A percentile compares a stretch with the other conserved stretches of the same genome.
phyloP scores from a whole-genome alignment of 352 stramenopile species.

The Globisporangium paroecandrum region DNA sequence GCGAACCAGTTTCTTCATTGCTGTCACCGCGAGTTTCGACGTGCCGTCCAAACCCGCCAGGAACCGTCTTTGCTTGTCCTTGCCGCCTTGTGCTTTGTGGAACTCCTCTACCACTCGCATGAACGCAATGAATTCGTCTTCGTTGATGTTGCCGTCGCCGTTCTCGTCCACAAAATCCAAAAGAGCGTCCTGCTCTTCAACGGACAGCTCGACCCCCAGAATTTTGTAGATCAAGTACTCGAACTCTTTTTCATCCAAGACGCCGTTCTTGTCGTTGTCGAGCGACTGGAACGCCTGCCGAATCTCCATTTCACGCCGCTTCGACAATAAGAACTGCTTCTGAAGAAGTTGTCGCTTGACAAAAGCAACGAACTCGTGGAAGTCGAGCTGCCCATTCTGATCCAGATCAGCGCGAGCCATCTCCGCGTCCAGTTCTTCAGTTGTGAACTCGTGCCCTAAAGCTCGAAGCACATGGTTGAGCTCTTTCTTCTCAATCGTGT shows the following conservation, averaged over 20 bases:
- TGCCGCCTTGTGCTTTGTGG: slow-evolving; percentile 31
- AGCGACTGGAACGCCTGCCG: slow-evolving; percentile 65
- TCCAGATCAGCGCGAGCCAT: slow-evolving; percentile 63
- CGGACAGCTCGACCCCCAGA: slow-evolving; percentile 65
- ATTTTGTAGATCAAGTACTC: slow-evolving; percentile 75
- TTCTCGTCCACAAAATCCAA: slow-evolving; percentile 68
- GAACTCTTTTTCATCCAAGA: slow-evolving; percentile 70
- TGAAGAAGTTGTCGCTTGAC: slow-evolving; percentile 56
- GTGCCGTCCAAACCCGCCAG: slow-evolving; percentile 36
- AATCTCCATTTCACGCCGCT: slow-evolving; percentile 73
- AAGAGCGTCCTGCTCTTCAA: slow-evolving; percentile 69
- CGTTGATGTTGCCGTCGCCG: slow-evolving; percentile 56
- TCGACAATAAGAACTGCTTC: slow-evolving; percentile 55
- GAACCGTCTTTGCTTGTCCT: slow-evolving; percentile 34
- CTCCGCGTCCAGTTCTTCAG: slow-evolving; percentile 54
- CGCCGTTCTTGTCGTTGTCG: slow-evolving; percentile 62
- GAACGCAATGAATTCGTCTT: slow-evolving; percentile 72
- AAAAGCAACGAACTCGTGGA: slow-evolving; percentile 70
- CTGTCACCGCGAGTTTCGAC: slow-evolving; percentile 51
- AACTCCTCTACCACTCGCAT: slow-evolving; percentile 67
- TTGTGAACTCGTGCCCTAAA: slow-evolving; percentile 68
- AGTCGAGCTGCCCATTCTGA: slow-evolving; percentile 65
- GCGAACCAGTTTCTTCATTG: slow-evolving; percentile 76
- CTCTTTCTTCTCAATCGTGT: slow-evolving; percentile 68
- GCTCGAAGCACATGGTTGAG: slow-evolving; percentile 62